Conservation (phyloP, 768 basidiomycete genomes). For the Lactifluus subvellereus region DNA sequence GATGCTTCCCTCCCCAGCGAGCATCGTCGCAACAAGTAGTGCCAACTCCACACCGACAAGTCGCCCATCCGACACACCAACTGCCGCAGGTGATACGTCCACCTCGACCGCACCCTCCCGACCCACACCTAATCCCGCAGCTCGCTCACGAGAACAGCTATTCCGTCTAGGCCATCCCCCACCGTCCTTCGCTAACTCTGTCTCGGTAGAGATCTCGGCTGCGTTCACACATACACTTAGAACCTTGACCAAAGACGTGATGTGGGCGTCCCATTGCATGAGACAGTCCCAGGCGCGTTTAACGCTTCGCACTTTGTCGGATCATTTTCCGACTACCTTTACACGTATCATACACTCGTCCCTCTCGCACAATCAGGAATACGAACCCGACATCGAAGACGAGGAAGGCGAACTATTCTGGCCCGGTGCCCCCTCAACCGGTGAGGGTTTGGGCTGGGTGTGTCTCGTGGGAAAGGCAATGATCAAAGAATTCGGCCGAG, state of each 20-base stretch:
- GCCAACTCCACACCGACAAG: slow-evolving; percentile 73
- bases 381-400: slow-evolving; percentile 78
- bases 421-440: slow-evolving; percentile 67
- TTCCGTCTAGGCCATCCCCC: slow-evolving; percentile 25
- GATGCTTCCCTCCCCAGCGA: slow-evolving; percentile 77
- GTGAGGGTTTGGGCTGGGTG: slow-evolving; percentile 82
- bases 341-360: slow-evolving; percentile 65
- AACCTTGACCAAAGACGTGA: slow-evolving; percentile 40
- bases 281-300: slow-evolving; percentile 41
- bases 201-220: slow-evolving; percentile 25
- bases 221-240: slow-evolving; percentile 27
- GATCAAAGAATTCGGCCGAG: slow-evolving; percentile 75
- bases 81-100: slow-evolving; percentile 28
- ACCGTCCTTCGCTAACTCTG: slow-evolving; percentile 23
- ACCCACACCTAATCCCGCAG: slow-evolving; percentile 28
- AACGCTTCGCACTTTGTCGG: slow-evolving; percentile 60
- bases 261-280: slow-evolving; percentile 29
- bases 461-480: slow-evolving; percentile 82
- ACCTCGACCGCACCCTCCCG: slow-evolving; percentile 25
- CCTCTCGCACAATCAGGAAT: slow-evolving; percentile 58
- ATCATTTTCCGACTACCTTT: slow-evolving; percentile 71
- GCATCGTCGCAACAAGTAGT: slow-evolving; percentile 59
- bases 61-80: slow-evolving; percentile 52
- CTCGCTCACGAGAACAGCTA: slow-evolving; percentile 25
- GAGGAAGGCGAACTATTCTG: slow-evolving; percentile 84